Evolutionary conservation across 768 basidiomycete species (phyloP).

Genomic region (Leccinum broughii): DNA sequence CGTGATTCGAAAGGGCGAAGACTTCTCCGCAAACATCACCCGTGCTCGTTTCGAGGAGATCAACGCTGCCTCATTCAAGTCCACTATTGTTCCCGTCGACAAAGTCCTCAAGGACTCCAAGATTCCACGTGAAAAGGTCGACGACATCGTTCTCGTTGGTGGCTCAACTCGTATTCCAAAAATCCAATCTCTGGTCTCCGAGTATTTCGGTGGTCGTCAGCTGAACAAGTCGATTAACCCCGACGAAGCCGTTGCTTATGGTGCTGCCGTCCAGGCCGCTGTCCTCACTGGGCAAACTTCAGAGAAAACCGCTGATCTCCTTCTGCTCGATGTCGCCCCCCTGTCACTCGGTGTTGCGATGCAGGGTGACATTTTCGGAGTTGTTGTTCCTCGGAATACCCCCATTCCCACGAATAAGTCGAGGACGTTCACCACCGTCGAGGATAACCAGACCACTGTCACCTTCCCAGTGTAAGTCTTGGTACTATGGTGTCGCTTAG

Average conservation of each 20-base stretch:
- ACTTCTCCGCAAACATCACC: constrained; percentile 98
- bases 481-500: background rate
- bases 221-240: constrained; percentile 99
- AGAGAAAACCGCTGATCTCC: constrained; percentile 97
- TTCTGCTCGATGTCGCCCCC: constrained; percentile 97
- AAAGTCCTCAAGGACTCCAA: constrained; percentile 99
- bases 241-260: constrained; percentile 99
- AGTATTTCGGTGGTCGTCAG: constrained; percentile 97
- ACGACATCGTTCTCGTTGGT: constrained; percentile 99
- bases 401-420: constrained; percentile 99
- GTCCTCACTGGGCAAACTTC: constrained; percentile 98
- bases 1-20: constrained; percentile 68
- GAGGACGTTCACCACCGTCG: constrained; percentile 97
- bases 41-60: constrained; percentile 99
- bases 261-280: constrained; percentile 99
- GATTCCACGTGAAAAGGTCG: constrained; percentile 95
- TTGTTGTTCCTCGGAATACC: constrained; percentile 99
- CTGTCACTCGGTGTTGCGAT: constrained; percentile 99
- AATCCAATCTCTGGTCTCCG: constrained; percentile 96
- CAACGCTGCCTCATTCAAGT: constrained; percentile 93
- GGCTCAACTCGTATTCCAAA: constrained; percentile 99
- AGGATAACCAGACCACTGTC: constrained; percentile 99
- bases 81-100: constrained; percentile 97
- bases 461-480: constrained; percentile 92
- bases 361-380: constrained; percentile 99